Evolutionary conservation across 371 early-diverging fungal species (phyloP).

Genomic region (Mucor velutinosus): DNA sequence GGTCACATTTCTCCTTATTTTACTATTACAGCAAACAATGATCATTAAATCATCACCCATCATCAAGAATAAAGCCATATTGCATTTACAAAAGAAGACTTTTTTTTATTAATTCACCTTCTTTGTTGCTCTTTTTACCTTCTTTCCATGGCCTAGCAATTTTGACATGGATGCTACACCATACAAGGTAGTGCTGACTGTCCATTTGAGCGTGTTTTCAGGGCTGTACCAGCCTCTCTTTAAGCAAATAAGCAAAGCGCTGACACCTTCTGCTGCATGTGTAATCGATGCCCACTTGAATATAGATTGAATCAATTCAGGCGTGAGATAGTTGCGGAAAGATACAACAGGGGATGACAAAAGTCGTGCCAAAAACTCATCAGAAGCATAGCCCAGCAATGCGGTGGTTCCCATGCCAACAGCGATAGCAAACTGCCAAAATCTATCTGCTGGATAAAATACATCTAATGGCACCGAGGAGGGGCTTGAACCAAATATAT

Average conservation of each 20-base stretch:
- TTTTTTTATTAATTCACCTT: neutral
- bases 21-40: neutral
- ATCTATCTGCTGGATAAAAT: conserved; percentile 25
- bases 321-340: conserved; percentile 15
- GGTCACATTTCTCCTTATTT: neutral
- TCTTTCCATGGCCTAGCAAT: conserved; percentile 24
- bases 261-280: conserved; percentile 24
- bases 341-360: conserved; percentile 11
- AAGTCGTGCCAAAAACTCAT: conserved; percentile 13
- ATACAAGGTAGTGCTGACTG: conserved; percentile 34
- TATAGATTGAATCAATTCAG: neutral
- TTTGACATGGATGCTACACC: conserved; percentile 34
- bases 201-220: conserved; percentile 39
- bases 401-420: conserved; percentile 17
- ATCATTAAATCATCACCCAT: neutral
- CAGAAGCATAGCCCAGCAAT: conserved; percentile 25
- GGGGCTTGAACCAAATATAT: neutral
- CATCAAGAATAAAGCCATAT: neutral
- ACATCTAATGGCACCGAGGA: conserved; percentile 24
- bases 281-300: conserved; percentile 12
- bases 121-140: conserved; percentile 8
- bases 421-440: conserved; percentile 14
- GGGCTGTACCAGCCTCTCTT: conserved; percentile 45
- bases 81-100: neutral
- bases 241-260: conserved; percentile 33